Evolutionary conservation across 768 basidiomycete species (phyloP).

Genomic region (Mycena maculata): DNA sequence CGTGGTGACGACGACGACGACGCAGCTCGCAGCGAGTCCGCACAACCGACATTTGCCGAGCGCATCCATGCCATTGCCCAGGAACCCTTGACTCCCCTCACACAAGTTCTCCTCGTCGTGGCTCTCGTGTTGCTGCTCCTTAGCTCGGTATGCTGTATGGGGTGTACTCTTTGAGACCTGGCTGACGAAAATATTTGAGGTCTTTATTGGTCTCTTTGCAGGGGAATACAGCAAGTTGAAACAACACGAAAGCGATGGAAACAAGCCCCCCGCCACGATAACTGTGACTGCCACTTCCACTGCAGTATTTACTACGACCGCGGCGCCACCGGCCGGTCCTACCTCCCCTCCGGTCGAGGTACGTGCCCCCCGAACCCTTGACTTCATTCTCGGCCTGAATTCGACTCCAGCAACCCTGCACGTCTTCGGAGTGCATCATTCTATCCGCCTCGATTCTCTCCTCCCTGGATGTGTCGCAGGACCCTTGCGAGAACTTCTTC

Average conservation of each 20-base stretch:
- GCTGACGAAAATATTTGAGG: conserved; percentile 42
- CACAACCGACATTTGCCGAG: conserved; percentile 53
- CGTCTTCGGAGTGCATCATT: conserved; percentile 82
- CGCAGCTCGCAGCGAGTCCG: conserved; percentile 34
- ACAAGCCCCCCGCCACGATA: conserved; percentile 47
- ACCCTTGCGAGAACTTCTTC: conserved; percentile 97
- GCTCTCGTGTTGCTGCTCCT: conserved; percentile 83
- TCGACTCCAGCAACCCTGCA: conserved; percentile 68
- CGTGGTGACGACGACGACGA: conserved; percentile 56
- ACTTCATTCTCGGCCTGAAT: conserved; percentile 8
- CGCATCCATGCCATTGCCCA: conserved; percentile 68
- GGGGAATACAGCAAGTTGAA: conserved; percentile 86
- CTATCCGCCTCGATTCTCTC: conserved; percentile 86
- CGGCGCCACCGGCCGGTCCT: conserved; percentile 61
- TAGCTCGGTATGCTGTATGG: conserved; percentile 61
- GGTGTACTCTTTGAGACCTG: not conserved
- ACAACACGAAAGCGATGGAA: conserved; percentile 53
- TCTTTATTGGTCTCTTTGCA: conserved; percentile 95
- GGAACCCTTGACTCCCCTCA: conserved; percentile 85
- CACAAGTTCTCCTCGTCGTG: conserved; percentile 83
- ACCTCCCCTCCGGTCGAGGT: conserved; percentile 68
- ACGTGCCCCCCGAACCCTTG: conserved; percentile 17
- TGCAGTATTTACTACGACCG: conserved; percentile 50
- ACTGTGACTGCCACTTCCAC: conserved; percentile 56
- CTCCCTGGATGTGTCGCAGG: conserved; percentile 80